These are phyloP conservation scores for Prunus yedoensis DNA, from an alignment of 331 rosid genomes.

Conservation along the genomic window DNA sequence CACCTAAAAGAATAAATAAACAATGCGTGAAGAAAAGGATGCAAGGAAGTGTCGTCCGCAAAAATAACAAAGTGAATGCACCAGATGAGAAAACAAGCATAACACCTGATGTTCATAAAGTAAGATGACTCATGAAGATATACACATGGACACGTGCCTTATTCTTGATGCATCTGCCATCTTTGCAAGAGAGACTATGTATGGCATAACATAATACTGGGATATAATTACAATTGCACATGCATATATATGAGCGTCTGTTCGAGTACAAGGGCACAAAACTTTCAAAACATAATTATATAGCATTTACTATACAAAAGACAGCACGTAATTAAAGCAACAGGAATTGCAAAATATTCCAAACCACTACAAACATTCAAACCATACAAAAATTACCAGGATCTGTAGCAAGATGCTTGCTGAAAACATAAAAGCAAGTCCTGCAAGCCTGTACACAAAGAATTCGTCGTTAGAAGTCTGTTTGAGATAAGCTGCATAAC, in stretches of 20 bases:
- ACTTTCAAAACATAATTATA: background rate
- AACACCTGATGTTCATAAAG: background rate
- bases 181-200: background rate
- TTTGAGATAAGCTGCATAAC: slow-evolving; percentile 26
- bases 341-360: background rate
- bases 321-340: background rate
- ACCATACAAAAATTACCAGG: slow-evolving; percentile 48
- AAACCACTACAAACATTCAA: slow-evolving; percentile 12
- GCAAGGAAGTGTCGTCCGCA: no score
- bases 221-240: background rate
- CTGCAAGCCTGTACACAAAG: slow-evolving; percentile 77
- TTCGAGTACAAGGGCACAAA: background rate
- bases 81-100: background rate
- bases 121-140: background rate
- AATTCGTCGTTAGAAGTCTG: slow-evolving; percentile 16
- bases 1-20: no score
- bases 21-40: no score
- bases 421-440: slow-evolving; percentile 98
- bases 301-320: background rate
- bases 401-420: slow-evolving; percentile 95
- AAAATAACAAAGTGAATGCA: no score
- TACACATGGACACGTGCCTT: background rate
- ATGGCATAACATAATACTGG: background rate
- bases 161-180: background rate
- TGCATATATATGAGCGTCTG: background rate